Evolutionary conservation across 345 rosid species (phyloP).

Genomic region (Melaleuca alternifolia): DNA sequence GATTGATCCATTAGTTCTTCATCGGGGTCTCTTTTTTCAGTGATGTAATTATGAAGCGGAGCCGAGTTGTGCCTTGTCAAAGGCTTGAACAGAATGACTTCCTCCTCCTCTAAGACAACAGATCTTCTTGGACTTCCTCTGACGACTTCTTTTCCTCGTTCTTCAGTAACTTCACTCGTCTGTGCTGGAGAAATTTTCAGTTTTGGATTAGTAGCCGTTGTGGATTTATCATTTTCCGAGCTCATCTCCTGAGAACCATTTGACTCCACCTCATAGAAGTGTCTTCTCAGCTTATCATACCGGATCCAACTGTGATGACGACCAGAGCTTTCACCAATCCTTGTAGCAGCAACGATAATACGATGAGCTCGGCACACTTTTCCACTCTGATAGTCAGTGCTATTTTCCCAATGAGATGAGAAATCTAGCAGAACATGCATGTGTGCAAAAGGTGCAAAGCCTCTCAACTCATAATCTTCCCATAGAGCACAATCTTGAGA

Average conservation of each 20-base stretch:
- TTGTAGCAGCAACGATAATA: constrained; percentile 37
- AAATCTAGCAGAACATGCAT: constrained; percentile 40
- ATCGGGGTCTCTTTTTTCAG: constrained; percentile 12
- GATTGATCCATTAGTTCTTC: constrained; percentile 21
- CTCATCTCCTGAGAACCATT: background rate
- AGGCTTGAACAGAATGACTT: constrained; percentile 94
- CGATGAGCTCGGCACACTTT: constrained; percentile 42
- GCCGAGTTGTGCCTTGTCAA: constrained; percentile 78
- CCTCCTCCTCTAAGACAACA: constrained; percentile 66
- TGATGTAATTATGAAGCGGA: constrained; percentile 34
- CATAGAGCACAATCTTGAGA: constrained; percentile 37
- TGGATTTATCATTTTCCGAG: constrained; percentile 3
- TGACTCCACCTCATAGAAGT: constrained; percentile 19
- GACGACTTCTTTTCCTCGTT: background rate
- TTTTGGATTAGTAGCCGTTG: background rate
- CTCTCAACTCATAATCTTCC: constrained; percentile 87
- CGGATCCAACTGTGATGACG: constrained; percentile 41
- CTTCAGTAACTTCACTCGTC: constrained; percentile 9
- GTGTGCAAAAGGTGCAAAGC: constrained; percentile 52
- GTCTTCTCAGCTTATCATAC: constrained; percentile 23
- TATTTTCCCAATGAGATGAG: constrained; percentile 28
- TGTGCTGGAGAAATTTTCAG: background rate
- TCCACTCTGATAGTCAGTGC: constrained; percentile 32
- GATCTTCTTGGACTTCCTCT: constrained; percentile 21
- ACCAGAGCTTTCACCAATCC: constrained; percentile 41